phyloP scores from a whole-genome alignment of 2,329 filamentous ascomycete genomes.

The Lachnellula occidentalis region DNA sequence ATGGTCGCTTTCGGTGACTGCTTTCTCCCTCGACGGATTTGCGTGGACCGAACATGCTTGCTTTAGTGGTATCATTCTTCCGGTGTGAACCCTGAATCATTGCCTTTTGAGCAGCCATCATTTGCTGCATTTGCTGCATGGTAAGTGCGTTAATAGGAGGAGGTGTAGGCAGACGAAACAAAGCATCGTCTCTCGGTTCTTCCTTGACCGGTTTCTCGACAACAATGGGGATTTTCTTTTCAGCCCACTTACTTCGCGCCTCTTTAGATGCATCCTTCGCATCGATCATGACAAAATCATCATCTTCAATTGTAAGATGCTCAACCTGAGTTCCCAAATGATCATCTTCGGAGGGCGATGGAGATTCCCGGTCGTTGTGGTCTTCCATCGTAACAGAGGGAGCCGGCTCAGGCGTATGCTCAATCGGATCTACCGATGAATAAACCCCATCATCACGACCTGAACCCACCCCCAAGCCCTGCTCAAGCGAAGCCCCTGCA shows the following conservation, averaged over 20 bases:
- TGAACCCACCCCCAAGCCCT: too few species aligned
- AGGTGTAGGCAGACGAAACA: background rate
- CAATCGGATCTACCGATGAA: too few species aligned
- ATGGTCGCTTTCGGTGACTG: too few species aligned
- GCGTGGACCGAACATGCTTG: too few species aligned
- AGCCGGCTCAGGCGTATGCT: too few species aligned
- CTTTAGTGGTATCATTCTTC: too few species aligned
- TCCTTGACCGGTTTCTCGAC: background rate
- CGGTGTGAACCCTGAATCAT: background rate
- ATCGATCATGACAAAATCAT: background rate
- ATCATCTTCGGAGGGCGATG: background rate
- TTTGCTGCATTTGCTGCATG: background rate
- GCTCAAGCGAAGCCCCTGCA: too few species aligned
- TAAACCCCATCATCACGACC: too few species aligned
- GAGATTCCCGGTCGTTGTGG: too few species aligned
- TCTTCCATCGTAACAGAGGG: too few species aligned
- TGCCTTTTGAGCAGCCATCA: slow-evolving; percentile 5
- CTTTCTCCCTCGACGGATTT: too few species aligned
- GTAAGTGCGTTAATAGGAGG: background rate
- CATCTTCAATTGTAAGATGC: background rate
- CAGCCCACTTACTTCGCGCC: background rate
- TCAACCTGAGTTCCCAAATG: background rate
- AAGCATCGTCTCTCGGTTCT: background rate
- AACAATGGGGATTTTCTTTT: background rate
- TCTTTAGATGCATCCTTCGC: background rate